Base-by-base conservation (phyloP, 2,329 filamentous ascomycete genomes). In the Exophiala calicioides region DNA sequence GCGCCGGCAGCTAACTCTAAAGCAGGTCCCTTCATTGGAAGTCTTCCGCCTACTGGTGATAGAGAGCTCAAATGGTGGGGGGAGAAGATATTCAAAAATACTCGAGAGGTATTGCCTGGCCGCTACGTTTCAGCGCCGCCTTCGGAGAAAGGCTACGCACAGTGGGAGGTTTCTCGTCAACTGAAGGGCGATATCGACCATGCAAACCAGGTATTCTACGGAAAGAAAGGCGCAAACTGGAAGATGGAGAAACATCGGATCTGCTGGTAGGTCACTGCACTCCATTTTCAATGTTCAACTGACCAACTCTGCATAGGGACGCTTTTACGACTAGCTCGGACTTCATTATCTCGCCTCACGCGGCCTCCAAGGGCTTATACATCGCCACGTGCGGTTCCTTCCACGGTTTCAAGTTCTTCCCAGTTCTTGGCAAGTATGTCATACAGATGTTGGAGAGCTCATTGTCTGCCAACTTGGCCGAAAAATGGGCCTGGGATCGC, bases 161-260 rank as follows among this genome's bases (percentile, higher is more conserved):
- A 85, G 58, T 85, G 82, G 81, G 71, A 80, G 19, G 78, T 84
- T 57, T 57, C 81, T 0, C 66, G 65, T 1, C 64, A 66, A 15
- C 69, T 85, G 7, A 79, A 81, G 61, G 67, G 78, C 31, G 81
- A 85, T 50, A 79, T 85, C 29, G 61, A 71, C n/a, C 67, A 78
- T 33, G 75, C 79, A 2, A 78, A 76, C 45, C 66, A 75, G 34
- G 70, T 78, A 1, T 83, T 82, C 53, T 85, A 82, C 55, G 82
- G 81, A 6, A 71, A 74, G 37, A 75, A 76, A 15, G 75, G 76
- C 23, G 72, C 70, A 9, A 60, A 66, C 32, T 84, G 78, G 80
- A 74, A 78, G 52, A 75, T 82, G 64, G 75, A 76, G 45, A 79
- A 82, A 59, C 76, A 83, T 59, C 74, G 82, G 4, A 79, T 85